These are phyloP conservation scores for Populus hybrid DNA, from an alignment of 441 rosid species.

Conservation along the genomic window DNA sequence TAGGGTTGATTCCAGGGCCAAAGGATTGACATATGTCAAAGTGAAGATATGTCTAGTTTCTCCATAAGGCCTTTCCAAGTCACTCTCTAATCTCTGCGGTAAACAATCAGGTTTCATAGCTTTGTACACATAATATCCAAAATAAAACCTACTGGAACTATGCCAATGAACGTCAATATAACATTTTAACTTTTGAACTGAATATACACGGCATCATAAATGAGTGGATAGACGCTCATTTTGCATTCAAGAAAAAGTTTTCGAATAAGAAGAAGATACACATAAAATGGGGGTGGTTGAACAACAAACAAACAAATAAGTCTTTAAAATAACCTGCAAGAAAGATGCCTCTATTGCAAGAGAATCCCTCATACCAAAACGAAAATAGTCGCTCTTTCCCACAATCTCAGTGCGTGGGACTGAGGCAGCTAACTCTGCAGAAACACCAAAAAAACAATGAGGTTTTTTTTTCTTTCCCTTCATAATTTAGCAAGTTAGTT, in stretches of 20 bases:
- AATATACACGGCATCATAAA: background rate
- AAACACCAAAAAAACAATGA: constrained; percentile 17
- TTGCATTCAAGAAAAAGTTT: constrained; percentile 4
- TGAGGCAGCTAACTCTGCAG: constrained; percentile 86
- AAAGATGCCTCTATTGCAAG: constrained; percentile 96
- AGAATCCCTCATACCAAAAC: constrained; percentile 96
- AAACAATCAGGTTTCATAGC: too few species aligned
- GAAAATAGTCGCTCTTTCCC: constrained; percentile 86
- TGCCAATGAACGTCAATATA: background rate
- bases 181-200: background rate
- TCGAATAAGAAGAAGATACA: background rate
- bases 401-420: constrained; percentile 79
- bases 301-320: background rate
- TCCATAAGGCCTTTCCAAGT: background rate
- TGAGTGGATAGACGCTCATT: background rate
- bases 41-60: background rate
- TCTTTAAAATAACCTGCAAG: constrained; percentile 63
- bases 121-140: background rate
- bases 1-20: background rate
- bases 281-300: constrained; percentile 10
- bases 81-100: background rate
- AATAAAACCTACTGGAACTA: background rate
- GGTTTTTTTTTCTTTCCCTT: background rate
- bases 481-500: background rate
- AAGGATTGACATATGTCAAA: background rate